Evolutionary conservation across 2,329 filamentous ascomycete genomes (phyloP), one percentile per base, ranked within the genome.

Genomic region (Botryotinia calthae): DNA sequence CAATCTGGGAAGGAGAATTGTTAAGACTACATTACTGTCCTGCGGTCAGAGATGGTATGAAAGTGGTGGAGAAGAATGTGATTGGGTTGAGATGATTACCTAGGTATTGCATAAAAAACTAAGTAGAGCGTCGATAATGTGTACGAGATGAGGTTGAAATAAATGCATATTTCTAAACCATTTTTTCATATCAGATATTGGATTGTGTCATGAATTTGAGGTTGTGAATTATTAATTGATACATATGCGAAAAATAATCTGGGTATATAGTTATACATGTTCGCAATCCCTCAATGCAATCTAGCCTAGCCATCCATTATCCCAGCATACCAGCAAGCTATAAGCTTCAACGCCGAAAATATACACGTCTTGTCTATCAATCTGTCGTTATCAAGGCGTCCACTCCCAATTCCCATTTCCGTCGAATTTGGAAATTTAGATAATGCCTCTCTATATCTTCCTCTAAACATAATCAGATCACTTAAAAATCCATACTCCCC

Each of bases 1-100:
- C 94, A 0, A 87, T 97, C 0, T 99, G 95, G 96, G 96, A 98
- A 81, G 94, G 93, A 0, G 96, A 98, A 84, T 81, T 99, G 73
- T 81, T 99, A 78, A 87, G 91, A 80, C 87, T 88, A 77, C 96
- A 99, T 83, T 99, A 93, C 81, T 94, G 92, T 77, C 95, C 95
- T 10, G 91, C 91, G 79, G 92, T 99, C 1, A 87, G 93, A 76
- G 93, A 97, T 79, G 91, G 91, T 1, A 84, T 92, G 7, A 87
- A 87, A 81, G 82, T 87, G 62, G 84, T 95, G 80, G 91, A 94
- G 81, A 93, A 92, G 85, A 86, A 80, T 73, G 73, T 81, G 59
- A 63, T 80, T 42, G 79, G 79, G 14, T 74, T 80, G 67, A 79
- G 73, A 74, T 80, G 74, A 72, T 68, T 28, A 51, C 48, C 48